Conservation (phyloP, 805 yeast species). For the Lipomyces yamanashiensis region DNA sequence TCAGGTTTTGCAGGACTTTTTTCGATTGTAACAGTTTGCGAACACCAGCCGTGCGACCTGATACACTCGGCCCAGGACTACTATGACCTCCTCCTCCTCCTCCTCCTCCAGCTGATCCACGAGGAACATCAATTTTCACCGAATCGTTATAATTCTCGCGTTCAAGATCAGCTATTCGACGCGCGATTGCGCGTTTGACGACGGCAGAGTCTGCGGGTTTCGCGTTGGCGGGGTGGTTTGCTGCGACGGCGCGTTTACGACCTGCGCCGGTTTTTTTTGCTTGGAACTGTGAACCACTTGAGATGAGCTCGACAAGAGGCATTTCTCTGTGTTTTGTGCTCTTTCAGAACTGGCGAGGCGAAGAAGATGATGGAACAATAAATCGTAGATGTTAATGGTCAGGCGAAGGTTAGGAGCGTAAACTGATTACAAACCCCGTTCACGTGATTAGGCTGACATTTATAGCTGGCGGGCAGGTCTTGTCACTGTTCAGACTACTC, state of each 20-base stretch:
- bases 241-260: slow-evolving; percentile 14
- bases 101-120: slow-evolving; percentile 7
- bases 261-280: neutral
- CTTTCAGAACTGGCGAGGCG: neutral
- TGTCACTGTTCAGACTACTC: neutral
- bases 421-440: slow-evolving; percentile 13
- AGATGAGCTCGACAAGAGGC: slow-evolving; percentile 22
- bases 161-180: slow-evolving; percentile 42
- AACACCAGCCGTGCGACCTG: slow-evolving; percentile 35
- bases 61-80: slow-evolving; percentile 5
- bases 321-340: neutral
- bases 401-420: neutral
- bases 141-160: slow-evolving; percentile 47
- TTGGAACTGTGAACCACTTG: neutral
- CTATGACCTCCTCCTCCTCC: neutral
- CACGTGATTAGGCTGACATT: slow-evolving; percentile 12
- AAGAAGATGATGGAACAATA: neutral
- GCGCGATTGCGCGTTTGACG: slow-evolving; percentile 24
- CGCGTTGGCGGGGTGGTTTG: slow-evolving; percentile 9
- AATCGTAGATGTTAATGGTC: neutral
- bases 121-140: slow-evolving; percentile 45
- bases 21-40: slow-evolving; percentile 47
- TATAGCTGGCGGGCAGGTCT: neutral
- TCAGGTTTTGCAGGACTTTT: slow-evolving; percentile 47
- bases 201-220: slow-evolving; percentile 13